phyloP scores from a whole-genome alignment of 352 stramenopile species.

The Globisporangium iwayamae region DNA sequence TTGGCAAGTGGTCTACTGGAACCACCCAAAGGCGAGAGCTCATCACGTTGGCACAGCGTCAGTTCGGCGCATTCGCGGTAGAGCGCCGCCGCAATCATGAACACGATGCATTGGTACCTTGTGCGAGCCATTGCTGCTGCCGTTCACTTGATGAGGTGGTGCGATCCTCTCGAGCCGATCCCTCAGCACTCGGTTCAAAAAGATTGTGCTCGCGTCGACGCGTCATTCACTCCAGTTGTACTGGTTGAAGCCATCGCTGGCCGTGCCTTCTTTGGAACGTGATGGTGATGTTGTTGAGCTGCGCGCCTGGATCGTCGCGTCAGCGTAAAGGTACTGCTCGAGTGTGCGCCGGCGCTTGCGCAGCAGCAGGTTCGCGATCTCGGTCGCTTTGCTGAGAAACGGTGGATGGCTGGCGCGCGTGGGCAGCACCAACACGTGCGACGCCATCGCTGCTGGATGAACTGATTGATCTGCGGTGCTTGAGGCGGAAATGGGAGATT shows the following conservation, averaged over 20 bases:
- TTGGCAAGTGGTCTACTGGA: neutral
- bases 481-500: neutral
- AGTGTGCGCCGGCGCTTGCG: neutral
- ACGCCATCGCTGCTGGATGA: neutral
- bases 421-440: conserved; percentile 30
- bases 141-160: neutral
- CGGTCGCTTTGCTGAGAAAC: neutral
- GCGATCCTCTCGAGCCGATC: neutral
- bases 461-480: neutral
- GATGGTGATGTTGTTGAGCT: neutral
- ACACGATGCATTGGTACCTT: conserved; percentile 3
- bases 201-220: neutral
- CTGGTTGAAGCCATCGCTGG: neutral
- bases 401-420: conserved; percentile 37
- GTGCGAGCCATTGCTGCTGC: neutral
- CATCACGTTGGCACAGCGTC: conserved; percentile 14
- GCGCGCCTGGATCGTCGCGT: neutral
- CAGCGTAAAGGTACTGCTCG: neutral
- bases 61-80: conserved; percentile 35
- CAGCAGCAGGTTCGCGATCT: conserved; percentile 6
- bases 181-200: neutral
- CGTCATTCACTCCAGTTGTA: neutral
- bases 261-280: neutral
- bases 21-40: too few species aligned
- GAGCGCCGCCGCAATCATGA: neutral